Percentiles rank a stretch among this genome's conserved stretches.
phyloP scores from a whole-genome alignment of 2,329 filamentous ascomycete species.

The Penicillium freii region DNA sequence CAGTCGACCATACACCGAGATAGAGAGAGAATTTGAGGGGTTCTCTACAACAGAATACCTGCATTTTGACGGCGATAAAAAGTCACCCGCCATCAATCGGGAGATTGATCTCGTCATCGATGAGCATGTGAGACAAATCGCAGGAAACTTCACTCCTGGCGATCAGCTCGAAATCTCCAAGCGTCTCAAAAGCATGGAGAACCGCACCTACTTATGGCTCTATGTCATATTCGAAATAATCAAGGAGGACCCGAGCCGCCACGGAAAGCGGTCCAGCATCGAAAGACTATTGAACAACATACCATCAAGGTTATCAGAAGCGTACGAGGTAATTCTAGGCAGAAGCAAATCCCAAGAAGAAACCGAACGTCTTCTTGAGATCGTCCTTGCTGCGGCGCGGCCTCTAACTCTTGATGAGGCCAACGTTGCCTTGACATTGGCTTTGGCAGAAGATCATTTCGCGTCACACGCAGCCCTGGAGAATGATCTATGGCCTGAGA shows the following conservation, averaged over 20 bases:
- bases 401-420: neutral
- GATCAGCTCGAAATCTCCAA: neutral
- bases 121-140: neutral
- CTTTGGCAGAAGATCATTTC: neutral
- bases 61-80: neutral
- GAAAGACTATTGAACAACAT: neutral
- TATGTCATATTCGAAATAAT: neutral
- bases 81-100: neutral
- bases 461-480: neutral
- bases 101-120: constrained; percentile 5
- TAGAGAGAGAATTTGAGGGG: neutral
- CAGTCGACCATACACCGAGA: constrained; percentile 1
- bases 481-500: neutral
- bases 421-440: neutral
- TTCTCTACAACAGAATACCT: neutral
- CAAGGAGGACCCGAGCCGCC: neutral
- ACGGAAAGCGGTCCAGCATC: neutral
- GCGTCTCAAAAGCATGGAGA: neutral
- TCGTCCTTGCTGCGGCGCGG: neutral
- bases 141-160: neutral
- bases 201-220: neutral
- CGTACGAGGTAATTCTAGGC: constrained; percentile 2
- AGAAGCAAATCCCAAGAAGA: neutral
- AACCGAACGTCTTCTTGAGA: neutral
- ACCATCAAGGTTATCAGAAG: neutral